Evolutionary conservation across 2,329 filamentous ascomycete species (phyloP), one percentile per base, ranked within the genome.

Genomic region (Diaporthe velutina): DNA sequence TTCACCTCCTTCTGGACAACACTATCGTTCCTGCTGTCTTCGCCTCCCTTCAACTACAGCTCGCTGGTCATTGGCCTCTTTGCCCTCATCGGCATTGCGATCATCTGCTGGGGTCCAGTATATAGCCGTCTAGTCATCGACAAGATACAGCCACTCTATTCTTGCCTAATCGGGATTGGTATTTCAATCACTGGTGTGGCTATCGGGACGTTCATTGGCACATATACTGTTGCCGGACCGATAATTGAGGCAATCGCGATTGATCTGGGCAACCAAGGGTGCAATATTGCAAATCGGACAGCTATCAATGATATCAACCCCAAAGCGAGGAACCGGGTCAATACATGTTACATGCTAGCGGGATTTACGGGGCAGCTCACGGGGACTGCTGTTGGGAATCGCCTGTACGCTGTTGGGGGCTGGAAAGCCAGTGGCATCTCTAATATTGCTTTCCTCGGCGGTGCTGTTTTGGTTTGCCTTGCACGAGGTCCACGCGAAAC

Each of bases 261-360:
- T 76, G 94, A 97, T 78, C 87, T 95, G 35, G 94, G 94, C 0
- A 86, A 92, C 75, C 94, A 95, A 82, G 93, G 91, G 1, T 88
- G 90, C 0, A 93, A 95, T 81, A 93, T 95, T 42, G 93, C 93
- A 1, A 95, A 96, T 78, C 86, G 94, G 0, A 87, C 88, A 0
- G 88, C 90, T 5, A 93, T 97, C 28, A 96, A 94, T 78, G 84
- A 86, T 1, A 91, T 96, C 30, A 92, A 93, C 71, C 91, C 94
- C 0, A 92, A 90, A 75, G 92, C 92, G 0, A 85, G 93, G 6
- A 97, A 95, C 82, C 84, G 94, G 4, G 89, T 96, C 33, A 97
- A 97, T 80, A 95, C 94, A 0, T 93, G 92, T 1, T 97, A 95
- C 79, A 97, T 96, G 94, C 88, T 95, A 0, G 88, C 89, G 10